phyloP scores from a whole-genome alignment of 1,139 yeast genomes.

The Taphrina confusa region DNA sequence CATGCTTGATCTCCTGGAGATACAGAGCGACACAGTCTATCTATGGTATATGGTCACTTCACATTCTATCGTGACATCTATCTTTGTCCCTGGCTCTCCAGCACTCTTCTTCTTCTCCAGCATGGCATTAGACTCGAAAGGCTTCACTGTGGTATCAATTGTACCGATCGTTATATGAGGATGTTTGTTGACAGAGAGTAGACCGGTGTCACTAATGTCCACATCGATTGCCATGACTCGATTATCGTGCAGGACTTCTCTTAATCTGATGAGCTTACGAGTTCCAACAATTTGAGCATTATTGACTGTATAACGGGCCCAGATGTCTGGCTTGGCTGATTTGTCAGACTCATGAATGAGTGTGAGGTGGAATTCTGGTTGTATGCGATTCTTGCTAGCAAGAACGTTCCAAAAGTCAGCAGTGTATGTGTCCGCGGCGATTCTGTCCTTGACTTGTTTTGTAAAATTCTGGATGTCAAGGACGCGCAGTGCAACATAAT shows the following conservation, averaged over 20 bases:
- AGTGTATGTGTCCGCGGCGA: slow-evolving; percentile 11
- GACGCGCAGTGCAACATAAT: slow-evolving; percentile 49
- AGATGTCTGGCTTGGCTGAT: slow-evolving; percentile 40
- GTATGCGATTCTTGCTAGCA: slow-evolving; percentile 51
- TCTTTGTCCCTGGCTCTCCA: background rate
- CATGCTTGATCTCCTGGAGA: too few species aligned
- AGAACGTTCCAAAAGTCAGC: slow-evolving; percentile 45
- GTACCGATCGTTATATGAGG: slow-evolving; percentile 83
- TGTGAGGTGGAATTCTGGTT: slow-evolving; percentile 72
- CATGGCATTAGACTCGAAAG: slow-evolving; percentile 56
- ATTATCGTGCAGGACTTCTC: slow-evolving; percentile 57
- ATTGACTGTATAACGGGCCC: slow-evolving; percentile 43
- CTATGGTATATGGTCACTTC: too few species aligned
- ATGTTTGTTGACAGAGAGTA: slow-evolving; percentile 51
- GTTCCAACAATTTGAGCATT: slow-evolving; percentile 38
- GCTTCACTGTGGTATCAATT: slow-evolving; percentile 51
- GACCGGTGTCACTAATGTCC: slow-evolving; percentile 40
- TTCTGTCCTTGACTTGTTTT: slow-evolving; percentile 3
- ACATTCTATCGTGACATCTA: background rate
- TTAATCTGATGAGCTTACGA: slow-evolving; percentile 45
- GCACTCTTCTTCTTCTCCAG: slow-evolving; percentile 41
- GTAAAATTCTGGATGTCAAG: slow-evolving; percentile 8
- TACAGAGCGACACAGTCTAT: too few species aligned
- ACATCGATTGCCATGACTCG: slow-evolving; percentile 62
- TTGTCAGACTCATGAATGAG: slow-evolving; percentile 56